phyloP scores from a whole-genome alignment of 2,329 filamentous ascomycete species.

The Colletotrichum australisinense region DNA sequence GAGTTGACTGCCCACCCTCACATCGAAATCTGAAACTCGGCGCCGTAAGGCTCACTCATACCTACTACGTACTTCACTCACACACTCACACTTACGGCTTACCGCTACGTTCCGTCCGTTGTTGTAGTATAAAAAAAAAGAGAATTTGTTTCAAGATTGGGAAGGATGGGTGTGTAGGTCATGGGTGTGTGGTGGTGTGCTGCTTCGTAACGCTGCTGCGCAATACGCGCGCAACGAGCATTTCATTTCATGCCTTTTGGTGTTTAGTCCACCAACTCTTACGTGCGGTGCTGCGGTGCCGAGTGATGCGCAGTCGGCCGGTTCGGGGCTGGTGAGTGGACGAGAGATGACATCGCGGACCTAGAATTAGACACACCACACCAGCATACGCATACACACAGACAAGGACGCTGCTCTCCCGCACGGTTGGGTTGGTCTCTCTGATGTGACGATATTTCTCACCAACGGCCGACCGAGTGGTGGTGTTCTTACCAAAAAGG shows the following conservation, averaged over 20 bases:
- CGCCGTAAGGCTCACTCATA: neutral
- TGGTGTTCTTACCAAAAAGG: neutral
- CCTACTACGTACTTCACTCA: neutral
- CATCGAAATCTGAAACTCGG: slow-evolving; percentile 3
- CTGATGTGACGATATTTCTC: neutral
- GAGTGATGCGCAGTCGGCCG: neutral
- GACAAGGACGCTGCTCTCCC: neutral
- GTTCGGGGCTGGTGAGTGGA: neutral
- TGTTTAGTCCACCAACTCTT: neutral
- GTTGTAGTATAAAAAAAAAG: neutral
- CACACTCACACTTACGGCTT: neutral
- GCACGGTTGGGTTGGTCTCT: neutral
- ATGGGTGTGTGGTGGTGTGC: neutral
- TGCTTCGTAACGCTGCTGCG: neutral
- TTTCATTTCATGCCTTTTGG: neutral
- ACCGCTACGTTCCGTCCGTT: neutral
- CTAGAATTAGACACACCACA: neutral
- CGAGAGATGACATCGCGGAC: neutral
- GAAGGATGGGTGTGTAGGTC: neutral
- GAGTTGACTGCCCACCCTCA: neutral
- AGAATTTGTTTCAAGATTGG: neutral
- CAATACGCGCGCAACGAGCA: neutral
- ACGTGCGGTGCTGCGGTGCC: neutral
- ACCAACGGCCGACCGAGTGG: neutral
- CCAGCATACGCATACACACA: neutral